These are phyloP conservation scores for Penicillium sp. DNA, from an alignment of 2,329 filamentous ascomycete genomes.

Conservation along the genomic window DNA sequence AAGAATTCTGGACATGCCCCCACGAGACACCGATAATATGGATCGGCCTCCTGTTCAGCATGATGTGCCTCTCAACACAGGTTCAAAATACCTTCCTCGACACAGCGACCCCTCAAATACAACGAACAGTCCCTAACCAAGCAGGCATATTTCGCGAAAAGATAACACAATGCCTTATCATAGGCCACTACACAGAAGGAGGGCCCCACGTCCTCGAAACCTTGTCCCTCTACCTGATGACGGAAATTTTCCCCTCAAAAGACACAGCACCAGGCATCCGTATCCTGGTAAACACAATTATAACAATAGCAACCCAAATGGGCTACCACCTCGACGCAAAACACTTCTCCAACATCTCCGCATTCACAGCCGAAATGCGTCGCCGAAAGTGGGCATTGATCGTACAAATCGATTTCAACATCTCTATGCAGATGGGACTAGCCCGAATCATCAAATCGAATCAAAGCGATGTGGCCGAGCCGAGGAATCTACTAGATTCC, in stretches of 20 bases:
- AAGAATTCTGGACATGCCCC: too few species aligned
- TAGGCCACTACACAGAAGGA: conserved; percentile 56
- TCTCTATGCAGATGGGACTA: conserved; percentile 63
- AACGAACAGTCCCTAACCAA: too few species aligned
- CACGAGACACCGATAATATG: too few species aligned
- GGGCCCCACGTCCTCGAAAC: conserved; percentile 58
- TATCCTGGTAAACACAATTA: conserved; percentile 1
- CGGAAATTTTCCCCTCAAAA: not conserved
- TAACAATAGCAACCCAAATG: conserved; percentile 54
- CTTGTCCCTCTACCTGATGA: not conserved
- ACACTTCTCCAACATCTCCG: conserved; percentile 51
- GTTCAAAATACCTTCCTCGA: too few species aligned
- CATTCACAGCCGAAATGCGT: conserved; percentile 56
- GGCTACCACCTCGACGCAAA: conserved; percentile 60
- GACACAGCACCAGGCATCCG: conserved; percentile 1
- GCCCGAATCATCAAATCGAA: conserved; percentile 60
- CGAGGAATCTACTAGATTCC: conserved; percentile 60
- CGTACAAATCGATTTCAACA: conserved; percentile 55
- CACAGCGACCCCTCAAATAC: too few species aligned
- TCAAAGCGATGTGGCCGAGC: conserved; percentile 57
- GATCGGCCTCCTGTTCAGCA: too few species aligned
- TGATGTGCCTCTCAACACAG: too few species aligned
- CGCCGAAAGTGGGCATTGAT: conserved; percentile 40
- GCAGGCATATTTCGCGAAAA: conserved; percentile 22
- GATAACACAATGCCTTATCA: conserved; percentile 55